Evolutionary conservation across 352 stramenopile genomes (phyloP).

Genomic region (Phytophthora idaei): DNA sequence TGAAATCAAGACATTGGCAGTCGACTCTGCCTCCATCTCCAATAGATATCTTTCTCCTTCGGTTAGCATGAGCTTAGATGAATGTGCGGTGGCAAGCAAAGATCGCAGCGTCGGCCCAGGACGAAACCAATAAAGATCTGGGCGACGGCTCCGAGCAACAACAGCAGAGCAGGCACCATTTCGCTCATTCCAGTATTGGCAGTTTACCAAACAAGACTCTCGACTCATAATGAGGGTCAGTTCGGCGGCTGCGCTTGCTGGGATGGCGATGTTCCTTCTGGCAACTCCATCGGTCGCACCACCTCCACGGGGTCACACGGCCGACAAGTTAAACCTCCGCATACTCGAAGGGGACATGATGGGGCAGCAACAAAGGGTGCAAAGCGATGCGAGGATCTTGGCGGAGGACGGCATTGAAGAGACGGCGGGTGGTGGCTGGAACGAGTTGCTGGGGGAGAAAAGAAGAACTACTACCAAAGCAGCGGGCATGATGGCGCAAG

Average conservation of each 20-base stretch:
- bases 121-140: slow-evolving; percentile 25
- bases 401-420: slow-evolving; percentile 19
- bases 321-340: not conserved
- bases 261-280: not conserved
- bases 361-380: not conserved
- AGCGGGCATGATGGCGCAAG: not conserved
- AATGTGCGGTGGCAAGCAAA: slow-evolving; percentile 7
- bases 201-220: not conserved
- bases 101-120: slow-evolving; percentile 4
- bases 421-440: slow-evolving; percentile 10
- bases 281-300: slow-evolving; percentile 3
- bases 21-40: not conserved
- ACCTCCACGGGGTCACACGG: not conserved
- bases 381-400: slow-evolving; percentile 10
- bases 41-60: not conserved
- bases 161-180: not conserved
- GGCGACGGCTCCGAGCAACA: not conserved
- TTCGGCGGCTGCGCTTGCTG: not conserved
- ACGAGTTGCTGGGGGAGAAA: slow-evolving; percentile 9
- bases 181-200: slow-evolving; percentile 9
- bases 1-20: slow-evolving; percentile 12
- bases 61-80: not conserved
- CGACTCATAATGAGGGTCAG: slow-evolving; percentile 18
- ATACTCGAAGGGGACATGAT: not conserved
- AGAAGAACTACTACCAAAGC: not conserved